phyloP scores from a whole-genome alignment of 2,329 filamentous ascomycete species.

The Pseudogymnoascus sp. region DNA sequence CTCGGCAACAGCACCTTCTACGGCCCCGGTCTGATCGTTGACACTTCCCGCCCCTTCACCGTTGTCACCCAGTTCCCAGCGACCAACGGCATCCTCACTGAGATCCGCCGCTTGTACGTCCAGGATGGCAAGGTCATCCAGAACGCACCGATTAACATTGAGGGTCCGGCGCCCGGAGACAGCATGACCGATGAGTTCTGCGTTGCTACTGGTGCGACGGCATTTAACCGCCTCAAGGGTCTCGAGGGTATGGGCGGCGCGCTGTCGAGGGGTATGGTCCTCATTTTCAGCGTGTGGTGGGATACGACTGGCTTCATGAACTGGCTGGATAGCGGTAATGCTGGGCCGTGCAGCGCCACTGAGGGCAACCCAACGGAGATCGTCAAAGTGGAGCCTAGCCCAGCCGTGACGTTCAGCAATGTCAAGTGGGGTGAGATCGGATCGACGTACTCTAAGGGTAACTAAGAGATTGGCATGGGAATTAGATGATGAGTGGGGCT shows the following conservation, averaged over 20 bases:
- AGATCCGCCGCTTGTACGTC: constrained; percentile 42
- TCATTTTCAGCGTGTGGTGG: constrained; percentile 49
- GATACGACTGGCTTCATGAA: constrained; percentile 45
- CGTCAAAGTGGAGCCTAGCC: constrained; percentile 36
- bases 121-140: constrained; percentile 31
- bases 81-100: constrained; percentile 33
- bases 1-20: constrained; percentile 22
- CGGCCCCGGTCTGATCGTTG: constrained; percentile 25
- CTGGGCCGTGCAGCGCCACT: constrained; percentile 46
- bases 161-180: constrained; percentile 29
- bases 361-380: constrained; percentile 46
- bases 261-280: constrained; percentile 39
- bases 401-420: constrained; percentile 47
- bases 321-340: constrained; percentile 45
- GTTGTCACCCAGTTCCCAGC: constrained; percentile 43
- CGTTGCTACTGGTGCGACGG: constrained; percentile 29
- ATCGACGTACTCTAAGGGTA: constrained; percentile 34
- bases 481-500: not conserved
- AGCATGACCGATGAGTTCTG: constrained; percentile 33
- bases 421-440: constrained; percentile 53
- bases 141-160: constrained; percentile 31
- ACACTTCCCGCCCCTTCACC: constrained; percentile 36
- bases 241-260: constrained; percentile 35
- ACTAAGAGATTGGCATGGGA: not conserved
- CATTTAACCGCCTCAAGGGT: constrained; percentile 27